phyloP scores from a whole-genome alignment of 2,329 filamentous ascomycete species.

The Claviceps humidiphila region DNA sequence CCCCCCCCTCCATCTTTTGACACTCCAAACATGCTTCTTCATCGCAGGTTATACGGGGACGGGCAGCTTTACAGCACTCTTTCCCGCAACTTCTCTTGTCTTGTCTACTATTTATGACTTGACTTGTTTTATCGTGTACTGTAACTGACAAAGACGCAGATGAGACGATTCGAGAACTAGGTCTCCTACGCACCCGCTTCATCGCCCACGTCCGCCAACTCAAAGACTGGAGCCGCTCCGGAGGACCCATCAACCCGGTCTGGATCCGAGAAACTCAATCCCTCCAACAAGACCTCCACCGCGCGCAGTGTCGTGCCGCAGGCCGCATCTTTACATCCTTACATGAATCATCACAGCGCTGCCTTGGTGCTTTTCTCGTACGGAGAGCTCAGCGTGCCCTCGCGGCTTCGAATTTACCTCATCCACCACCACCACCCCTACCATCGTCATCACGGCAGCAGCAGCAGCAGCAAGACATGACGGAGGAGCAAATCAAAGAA shows the following conservation, averaged over 20 bases:
- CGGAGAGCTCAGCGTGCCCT: conserved; percentile 31
- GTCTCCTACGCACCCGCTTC: conserved; percentile 30
- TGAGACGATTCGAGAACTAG: conserved; percentile 39
- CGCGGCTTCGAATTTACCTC: background rate
- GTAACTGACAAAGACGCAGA: conserved; percentile 19
- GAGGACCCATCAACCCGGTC: conserved; percentile 41
- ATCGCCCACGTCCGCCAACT: conserved; percentile 35
- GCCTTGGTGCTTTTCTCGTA: conserved; percentile 43
- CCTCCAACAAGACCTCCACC: conserved; percentile 39
- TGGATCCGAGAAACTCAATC: conserved; percentile 40
- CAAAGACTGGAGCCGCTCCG: conserved; percentile 39
- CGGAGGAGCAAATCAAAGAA: conserved; percentile 22
- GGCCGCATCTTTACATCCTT: conserved; percentile 40
- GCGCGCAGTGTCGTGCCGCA: conserved; percentile 44
- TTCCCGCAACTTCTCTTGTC: too few relatives aligned
- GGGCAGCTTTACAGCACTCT: too few relatives aligned
- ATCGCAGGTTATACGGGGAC: too few relatives aligned
- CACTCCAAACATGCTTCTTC: too few relatives aligned
- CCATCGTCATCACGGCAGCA: too few relatives aligned
- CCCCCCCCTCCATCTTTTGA: too few relatives aligned
- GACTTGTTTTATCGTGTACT: background rate
- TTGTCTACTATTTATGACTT: too few relatives aligned
- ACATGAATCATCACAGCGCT: conserved; percentile 33
- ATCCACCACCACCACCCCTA: too few relatives aligned
- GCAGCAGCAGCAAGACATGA: conserved; percentile 3